phyloP scores from a whole-genome alignment of 148 eudicot species.

The Rhododendron henanense region DNA sequence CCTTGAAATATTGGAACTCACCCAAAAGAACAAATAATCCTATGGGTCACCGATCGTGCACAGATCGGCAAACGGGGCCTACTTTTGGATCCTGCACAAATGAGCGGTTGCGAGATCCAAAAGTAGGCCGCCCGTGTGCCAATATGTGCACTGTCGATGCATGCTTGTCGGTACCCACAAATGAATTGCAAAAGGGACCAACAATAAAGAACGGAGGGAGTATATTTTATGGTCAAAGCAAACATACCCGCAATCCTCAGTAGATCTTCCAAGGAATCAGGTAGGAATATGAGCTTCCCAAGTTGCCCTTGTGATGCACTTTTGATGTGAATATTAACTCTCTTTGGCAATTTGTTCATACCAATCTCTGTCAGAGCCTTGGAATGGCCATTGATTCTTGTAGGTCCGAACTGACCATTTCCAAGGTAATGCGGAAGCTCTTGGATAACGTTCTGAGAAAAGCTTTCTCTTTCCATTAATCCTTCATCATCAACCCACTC shows the following conservation, averaged over 20 bases:
- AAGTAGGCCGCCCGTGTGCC: too few relatives aligned
- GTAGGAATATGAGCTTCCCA: conserved; percentile 58
- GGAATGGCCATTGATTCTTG: conserved; percentile 12
- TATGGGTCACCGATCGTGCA: too few relatives aligned
- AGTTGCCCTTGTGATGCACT: conserved; percentile 22
- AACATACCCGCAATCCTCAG: conserved; percentile 61
- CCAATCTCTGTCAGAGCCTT: conserved; percentile 14
- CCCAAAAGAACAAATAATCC: too few relatives aligned
- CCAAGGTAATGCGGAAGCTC: conserved; percentile 4
- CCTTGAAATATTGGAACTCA: too few relatives aligned
- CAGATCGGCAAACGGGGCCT: too few relatives aligned
- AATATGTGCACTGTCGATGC: too few relatives aligned
- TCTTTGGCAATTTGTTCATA: conserved; percentile 14
- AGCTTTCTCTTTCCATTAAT: conserved; percentile 7
- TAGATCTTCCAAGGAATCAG: conserved; percentile 66
- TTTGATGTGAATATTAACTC: conserved; percentile 66
- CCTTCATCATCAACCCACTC: conserved; percentile 17
- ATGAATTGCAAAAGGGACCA: too few relatives aligned
- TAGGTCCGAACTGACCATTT: conserved; percentile 8
- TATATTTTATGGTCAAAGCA: background rate
- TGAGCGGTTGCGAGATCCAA: too few relatives aligned
- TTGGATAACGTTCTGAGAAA: conserved; percentile 11
- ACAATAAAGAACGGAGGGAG: too few relatives aligned
- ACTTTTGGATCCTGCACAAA: too few relatives aligned
- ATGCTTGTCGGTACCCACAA: too few relatives aligned